Evolutionary conservation across 306 rosid genomes (phyloP), one percentile per base, ranked within the genome.

Genomic region (Pachyrhizus erosus): DNA sequence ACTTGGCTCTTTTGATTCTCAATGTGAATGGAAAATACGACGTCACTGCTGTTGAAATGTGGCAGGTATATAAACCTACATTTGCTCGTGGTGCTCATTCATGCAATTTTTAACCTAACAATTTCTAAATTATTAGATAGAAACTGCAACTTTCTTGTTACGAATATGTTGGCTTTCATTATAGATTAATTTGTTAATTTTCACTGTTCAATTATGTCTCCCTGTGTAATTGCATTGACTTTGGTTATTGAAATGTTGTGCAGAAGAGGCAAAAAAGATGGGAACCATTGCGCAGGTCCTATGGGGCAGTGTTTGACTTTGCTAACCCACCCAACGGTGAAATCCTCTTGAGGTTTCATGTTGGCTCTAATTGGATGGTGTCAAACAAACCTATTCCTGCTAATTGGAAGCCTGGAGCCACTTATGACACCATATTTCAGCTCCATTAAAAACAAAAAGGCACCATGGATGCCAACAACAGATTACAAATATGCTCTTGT

Each of bases 221-320:
- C 7, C 6, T 34, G 39, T 34, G 4, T 34, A 37, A 9, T 37
- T 37, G 54, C 6, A 48, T 13, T 48, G 54, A 48, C 4, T 48
- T 48, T 48, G 54, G 54, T 48, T 48, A 9, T 48, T 48, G 54
- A 3, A 48, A 48, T 48, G 54, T 14, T 60, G n/a, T 43, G 42
- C 66, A 80, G 84, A 62, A 70, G 72, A 87, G 84, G 43, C 33
- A 54, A 52, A 21, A 86, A 9, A 76, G 82, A 73, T 91, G 97
- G 97, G 85, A 55, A 61, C 82, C 83, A 0, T 42, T 92, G 88
- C 84, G 95, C 1, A 88, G 91, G 54, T 79, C 81, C 0, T 92
- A 61, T 27, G 98, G 97, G 23, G 90, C 83, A 37, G 97, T 94
- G 3, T 94, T 91, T 86, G 98, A 94, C 83, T 76, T 46, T 73